Base-by-base conservation (phyloP, 129 eudicot species). In the Solidago caesia region DNA sequence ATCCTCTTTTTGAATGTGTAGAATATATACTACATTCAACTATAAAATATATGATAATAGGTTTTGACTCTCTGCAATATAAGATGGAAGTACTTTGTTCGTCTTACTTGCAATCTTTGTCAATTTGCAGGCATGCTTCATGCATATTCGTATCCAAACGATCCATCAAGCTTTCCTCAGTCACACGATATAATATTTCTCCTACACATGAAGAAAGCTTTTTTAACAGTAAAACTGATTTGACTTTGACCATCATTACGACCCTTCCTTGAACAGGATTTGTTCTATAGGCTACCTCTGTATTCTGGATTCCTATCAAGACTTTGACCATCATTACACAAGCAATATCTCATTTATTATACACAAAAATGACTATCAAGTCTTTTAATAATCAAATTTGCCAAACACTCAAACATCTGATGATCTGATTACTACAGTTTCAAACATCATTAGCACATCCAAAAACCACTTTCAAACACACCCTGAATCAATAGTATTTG, bases 81-180 rank as follows among this genome's bases (percentile, higher is more conserved):
- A 55, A 7, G 10, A 52, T 55, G 26, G 26, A 26, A 55, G 46
- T 72, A 49, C 25, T 58, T 21, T 59, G 5, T 72, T 44, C 43
- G 52, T 59, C 75, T 77, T 52, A 86, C 96, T 86, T 88, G 97
- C 98, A 94, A 26, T 78, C 78, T 80, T 86, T 77, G 58, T 83
- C 84, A 57, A 93, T 90, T 49, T 75, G 85, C 76, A 77, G 85
- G 76, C 91, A 84, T 15, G 91, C 89, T 59, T 88, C 88, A 44
- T 83, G 85, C 96, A 94, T 90, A 80, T 90, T 81, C 48, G 96
- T 90, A 59, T 83, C 80, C 61, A 86, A 80, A 68, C 97, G 96
- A 60, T 94, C 97, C 93, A 82, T 85, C 85, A 88, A 69, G 71
- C 96, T 83, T 68, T 86, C 96, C 65, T 86, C 87, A 0, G 96